Evolutionary conservation across 306 rosid genomes (phyloP).

Genomic region (Urtica urens): DNA sequence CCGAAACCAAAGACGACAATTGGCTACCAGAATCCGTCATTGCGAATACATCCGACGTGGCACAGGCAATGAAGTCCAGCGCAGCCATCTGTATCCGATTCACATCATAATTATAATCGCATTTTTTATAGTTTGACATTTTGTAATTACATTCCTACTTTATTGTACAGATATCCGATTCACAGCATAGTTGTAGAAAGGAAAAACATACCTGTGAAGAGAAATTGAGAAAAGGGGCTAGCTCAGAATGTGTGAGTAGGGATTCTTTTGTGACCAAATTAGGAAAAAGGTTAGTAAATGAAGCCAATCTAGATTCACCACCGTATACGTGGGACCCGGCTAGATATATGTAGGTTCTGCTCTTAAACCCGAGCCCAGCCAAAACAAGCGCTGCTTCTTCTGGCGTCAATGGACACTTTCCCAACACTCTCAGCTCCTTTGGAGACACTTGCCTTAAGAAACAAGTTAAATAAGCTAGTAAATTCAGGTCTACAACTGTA

Average conservation of each 20-base stretch:
- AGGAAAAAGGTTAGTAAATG: constrained; percentile 74
- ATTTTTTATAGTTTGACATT: not conserved
- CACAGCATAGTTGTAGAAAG: too few species aligned
- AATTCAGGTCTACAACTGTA: too few species aligned
- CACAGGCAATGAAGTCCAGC: constrained; percentile 83
- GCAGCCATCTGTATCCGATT: constrained; percentile 74
- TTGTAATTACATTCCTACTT: too few species aligned
- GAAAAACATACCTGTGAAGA: constrained; percentile 62
- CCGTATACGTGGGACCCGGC: constrained; percentile 86
- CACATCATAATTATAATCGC: not conserved
- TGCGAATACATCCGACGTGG: constrained; percentile 85
- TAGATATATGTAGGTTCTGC: constrained; percentile 59
- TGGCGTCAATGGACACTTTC: constrained; percentile 90
- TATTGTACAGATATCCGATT: too few species aligned
- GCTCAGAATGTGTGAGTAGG: constrained; percentile 60
- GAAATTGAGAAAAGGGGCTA: constrained; percentile 73
- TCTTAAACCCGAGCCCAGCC: constrained; percentile 68
- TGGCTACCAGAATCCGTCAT: constrained; percentile 99
- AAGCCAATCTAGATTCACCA: constrained; percentile 53
- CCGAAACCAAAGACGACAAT: constrained; percentile 89
- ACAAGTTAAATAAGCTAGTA: too few species aligned
- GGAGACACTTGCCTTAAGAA: constrained; percentile 46
- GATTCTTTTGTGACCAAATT: constrained; percentile 76
- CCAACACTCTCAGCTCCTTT: constrained; percentile 50
- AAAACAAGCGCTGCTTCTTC: constrained; percentile 96